phyloP scores from a whole-genome alignment of 805 yeast species.

The Wickerhamiella allomyrinae region DNA sequence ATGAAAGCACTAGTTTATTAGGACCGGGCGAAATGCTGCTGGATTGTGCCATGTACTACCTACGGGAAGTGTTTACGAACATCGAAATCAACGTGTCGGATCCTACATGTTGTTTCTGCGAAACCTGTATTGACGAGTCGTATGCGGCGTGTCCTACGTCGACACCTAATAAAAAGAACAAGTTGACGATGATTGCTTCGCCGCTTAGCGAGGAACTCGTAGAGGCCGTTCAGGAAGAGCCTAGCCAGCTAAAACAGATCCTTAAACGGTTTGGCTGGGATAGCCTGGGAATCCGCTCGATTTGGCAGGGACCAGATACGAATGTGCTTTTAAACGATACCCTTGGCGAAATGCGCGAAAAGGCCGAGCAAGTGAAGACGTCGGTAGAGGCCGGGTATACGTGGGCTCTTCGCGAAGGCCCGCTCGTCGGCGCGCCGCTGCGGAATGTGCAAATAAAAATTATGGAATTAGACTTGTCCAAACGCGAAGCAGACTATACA shows the following conservation, averaged over 20 bases:
- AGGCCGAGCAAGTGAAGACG: constrained; percentile 34
- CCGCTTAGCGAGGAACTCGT: background rate
- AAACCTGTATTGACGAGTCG: constrained; percentile 55
- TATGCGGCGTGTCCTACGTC: constrained; percentile 50
- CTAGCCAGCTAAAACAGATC: background rate
- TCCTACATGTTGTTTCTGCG: constrained; percentile 68
- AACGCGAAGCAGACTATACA: constrained; percentile 34
- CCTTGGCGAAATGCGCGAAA: constrained; percentile 44
- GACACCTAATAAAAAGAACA: constrained; percentile 40
- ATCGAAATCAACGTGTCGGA: constrained; percentile 71
- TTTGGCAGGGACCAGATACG: constrained; percentile 67
- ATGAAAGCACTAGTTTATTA: constrained; percentile 68
- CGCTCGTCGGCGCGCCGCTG: constrained; percentile 77
- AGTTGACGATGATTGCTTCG: constrained; percentile 31
- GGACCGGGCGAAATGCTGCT: constrained; percentile 83
- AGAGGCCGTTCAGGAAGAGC: background rate
- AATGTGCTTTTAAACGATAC: constrained; percentile 58
- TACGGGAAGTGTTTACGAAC: constrained; percentile 47
- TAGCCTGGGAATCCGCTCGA: constrained; percentile 61
- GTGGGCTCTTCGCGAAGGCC: constrained; percentile 79
- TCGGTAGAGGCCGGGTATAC: constrained; percentile 62
- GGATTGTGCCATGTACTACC: constrained; percentile 69
- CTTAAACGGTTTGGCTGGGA: constrained; percentile 58
- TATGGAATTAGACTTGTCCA: constrained; percentile 42
- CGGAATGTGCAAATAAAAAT: constrained; percentile 57